Evolutionary conservation across 2,329 filamentous ascomycete genomes (phyloP), one percentile per base, ranked within the genome.

Genomic region (Byssochlamys sp.): DNA sequence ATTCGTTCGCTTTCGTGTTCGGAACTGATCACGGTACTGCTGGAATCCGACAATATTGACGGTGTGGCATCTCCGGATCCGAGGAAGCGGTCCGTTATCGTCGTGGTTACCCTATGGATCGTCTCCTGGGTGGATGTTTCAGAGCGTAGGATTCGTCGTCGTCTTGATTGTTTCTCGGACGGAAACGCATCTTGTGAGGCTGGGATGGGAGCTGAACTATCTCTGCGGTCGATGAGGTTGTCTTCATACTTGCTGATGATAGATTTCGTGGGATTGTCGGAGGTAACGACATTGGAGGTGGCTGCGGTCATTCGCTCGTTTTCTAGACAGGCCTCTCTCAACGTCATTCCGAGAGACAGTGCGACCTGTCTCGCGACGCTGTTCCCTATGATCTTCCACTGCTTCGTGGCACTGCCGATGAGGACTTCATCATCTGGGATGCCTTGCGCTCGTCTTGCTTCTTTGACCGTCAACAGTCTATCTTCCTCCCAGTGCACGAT

Each of bases 371-470:
- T 76, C 2, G 88, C 83, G 0, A 95, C 89, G 28, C 85, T 89
- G 69, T 95, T 95, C 0, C 90, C 90, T 0, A 91, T 77, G 24
- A 89, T 82, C 56, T 79, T 81, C 74, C 82, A 85, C 66, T 89
- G 85, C 1, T 84, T 74, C 0, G 39, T 9, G 0, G 79, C 69
- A 0, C 56, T 65, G 0, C 89, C 89, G 0, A 91, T 69, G 0
- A 95, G 69, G 0, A 91, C 80, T 58, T 92, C 89, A 4, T 84
- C 62, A 57, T 92, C 87, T 0, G 78, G 83, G 48, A 88, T 84
- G 0, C 87, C 86, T 68, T 94, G 89, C 0, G 84, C 86, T 1
- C 87, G 76, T 1, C 86, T 74, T 0, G 79, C 81, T 69, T 94
- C 90, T 74, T 86, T 77, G 2, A 92, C 69, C 0, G 80, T 85